Conservation (phyloP, 2,329 filamentous ascomycete genomes). For the Xylariaceae sp. region DNA sequence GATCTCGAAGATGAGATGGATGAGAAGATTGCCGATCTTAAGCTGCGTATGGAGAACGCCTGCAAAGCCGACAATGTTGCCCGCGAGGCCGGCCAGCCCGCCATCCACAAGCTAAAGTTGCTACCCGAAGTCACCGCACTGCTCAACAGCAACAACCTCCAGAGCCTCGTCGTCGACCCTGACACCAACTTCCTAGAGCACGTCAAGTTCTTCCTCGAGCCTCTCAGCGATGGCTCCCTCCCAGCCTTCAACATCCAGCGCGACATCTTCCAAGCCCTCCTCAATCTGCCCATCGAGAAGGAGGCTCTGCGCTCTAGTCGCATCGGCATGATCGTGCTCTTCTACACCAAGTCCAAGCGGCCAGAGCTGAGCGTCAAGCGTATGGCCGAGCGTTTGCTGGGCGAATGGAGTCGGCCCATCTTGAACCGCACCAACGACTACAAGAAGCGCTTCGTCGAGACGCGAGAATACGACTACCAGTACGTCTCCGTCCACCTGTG, state of each 20-base stretch:
- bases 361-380: constrained; percentile 87
- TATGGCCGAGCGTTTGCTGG: constrained; percentile 86
- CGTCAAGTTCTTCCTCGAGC: constrained; percentile 96
- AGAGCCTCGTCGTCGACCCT: constrained; percentile 81
- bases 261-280: constrained; percentile 81
- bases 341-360: constrained; percentile 94
- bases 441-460: constrained; percentile 73
- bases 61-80: constrained; percentile 83
- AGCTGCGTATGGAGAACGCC: constrained; percentile 84
- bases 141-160: constrained; percentile 84
- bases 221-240: constrained; percentile 86
- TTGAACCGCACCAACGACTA: constrained; percentile 92
- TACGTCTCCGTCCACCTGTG: constrained; percentile 35
- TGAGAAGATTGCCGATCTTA: constrained; percentile 83
- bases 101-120: constrained; percentile 89
- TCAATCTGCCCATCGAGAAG: constrained; percentile 82
- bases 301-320: constrained; percentile 86
- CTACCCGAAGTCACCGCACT: constrained; percentile 86
- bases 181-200: constrained; percentile 94
- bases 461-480: constrained; percentile 62
- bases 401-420: constrained; percentile 94
- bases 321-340: constrained; percentile 93
- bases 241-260: constrained; percentile 97
- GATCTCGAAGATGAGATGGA: constrained; percentile 90
- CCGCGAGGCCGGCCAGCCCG: constrained; percentile 74